Conservation (phyloP, 148 eudicot species). For the Silene uniflora region DNA sequence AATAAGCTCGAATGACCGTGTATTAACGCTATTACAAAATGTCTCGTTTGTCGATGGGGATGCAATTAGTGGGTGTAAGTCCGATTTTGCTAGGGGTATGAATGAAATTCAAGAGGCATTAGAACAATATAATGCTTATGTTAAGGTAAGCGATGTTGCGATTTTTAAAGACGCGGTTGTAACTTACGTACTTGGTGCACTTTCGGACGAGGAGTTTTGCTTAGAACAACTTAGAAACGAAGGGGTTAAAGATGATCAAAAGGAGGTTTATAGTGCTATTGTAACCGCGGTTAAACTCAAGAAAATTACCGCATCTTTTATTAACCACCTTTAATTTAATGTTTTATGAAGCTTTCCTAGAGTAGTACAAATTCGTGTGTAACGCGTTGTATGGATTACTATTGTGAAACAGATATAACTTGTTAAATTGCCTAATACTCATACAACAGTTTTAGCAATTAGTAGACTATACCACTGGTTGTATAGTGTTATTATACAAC, state of each 20-base stretch:
- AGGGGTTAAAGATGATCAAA: neutral
- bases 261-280: neutral
- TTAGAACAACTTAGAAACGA: neutral
- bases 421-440: too few relatives aligned
- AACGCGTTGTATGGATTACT: too few relatives aligned
- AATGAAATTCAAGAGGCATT: conserved; percentile 1
- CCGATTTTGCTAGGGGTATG: neutral
- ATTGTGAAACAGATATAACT: too few relatives aligned
- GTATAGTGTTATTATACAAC: too few relatives aligned
- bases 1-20: neutral
- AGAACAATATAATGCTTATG: neutral
- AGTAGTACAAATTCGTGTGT: too few relatives aligned
- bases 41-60: neutral
- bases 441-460: too few relatives aligned
- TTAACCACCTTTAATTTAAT: neutral
- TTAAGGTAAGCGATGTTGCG: neutral
- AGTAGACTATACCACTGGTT: too few relatives aligned
- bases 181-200: neutral
- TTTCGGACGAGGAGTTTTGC: conserved; percentile 6
- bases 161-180: conserved; percentile 7
- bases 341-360: too few relatives aligned
- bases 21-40: neutral
- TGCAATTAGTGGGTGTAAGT: neutral
- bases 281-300: neutral
- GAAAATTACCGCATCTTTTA: neutral